A percentile compares a stretch with the other conserved stretches of the same genome.
These are phyloP conservation scores for Elongisporangium anandrum DNA, from an alignment of 352 stramenopile genomes.

Conservation along the genomic window DNA sequence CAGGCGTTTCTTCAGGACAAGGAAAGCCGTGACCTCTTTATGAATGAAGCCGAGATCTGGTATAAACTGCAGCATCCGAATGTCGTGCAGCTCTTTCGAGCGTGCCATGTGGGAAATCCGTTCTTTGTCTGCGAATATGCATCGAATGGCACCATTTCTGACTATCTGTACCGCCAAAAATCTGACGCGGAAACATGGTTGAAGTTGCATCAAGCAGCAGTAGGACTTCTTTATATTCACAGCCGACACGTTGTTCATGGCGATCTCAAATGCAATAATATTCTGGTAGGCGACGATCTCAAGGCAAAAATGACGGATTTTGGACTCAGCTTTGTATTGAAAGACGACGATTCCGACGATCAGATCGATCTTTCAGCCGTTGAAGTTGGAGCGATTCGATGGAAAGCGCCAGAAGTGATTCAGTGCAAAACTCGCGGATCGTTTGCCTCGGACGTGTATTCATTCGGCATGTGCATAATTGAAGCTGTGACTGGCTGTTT, in stretches of 20 bases:
- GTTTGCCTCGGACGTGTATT: conserved; percentile 20
- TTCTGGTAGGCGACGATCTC: conserved; percentile 4
- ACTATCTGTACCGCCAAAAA: conserved; percentile 1
- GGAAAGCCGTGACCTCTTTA: conserved; percentile 9
- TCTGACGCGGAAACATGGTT: conserved; percentile 1
- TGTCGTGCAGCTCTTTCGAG: conserved; percentile 9
- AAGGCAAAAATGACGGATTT: conserved; percentile 9
- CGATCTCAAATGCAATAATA: conserved; percentile 10
- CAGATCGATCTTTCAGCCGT: not conserved
- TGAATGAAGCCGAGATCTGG: conserved; percentile 10
- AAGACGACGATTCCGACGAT: not conserved
- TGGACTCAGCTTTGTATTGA: conserved; percentile 8
- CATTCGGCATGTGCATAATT: conserved; percentile 25
- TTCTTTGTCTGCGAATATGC: conserved; percentile 16
- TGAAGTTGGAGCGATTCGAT: not conserved
- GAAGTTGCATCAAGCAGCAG: conserved; percentile 6
- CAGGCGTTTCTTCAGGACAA: conserved; percentile 10
- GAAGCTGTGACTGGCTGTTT: conserved; percentile 14
- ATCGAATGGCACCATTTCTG: conserved; percentile 2
- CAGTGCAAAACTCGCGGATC: not conserved
- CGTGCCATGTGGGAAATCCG: conserved; percentile 4
- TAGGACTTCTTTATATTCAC: conserved; percentile 6
- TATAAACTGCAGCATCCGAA: conserved; percentile 10
- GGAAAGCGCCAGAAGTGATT: conserved; percentile 10
- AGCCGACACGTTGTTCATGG: conserved; percentile 5